Evolutionary conservation across 208 protist genomes (phyloP), one percentile per base, ranked within the genome.

Genomic region (Acanthamoeba divionensis): DNA sequence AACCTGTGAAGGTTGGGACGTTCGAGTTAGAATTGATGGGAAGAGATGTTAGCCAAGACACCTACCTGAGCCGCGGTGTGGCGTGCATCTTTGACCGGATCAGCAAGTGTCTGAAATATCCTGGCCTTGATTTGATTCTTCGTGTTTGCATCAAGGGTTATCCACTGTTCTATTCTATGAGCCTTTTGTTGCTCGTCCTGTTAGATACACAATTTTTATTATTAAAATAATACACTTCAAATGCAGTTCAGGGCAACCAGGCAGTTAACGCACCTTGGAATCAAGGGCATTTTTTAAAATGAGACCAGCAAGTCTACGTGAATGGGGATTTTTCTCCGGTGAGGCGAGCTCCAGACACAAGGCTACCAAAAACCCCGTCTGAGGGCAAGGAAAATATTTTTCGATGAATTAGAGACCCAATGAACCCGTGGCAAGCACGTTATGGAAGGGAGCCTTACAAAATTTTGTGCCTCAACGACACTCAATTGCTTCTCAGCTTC

Each of bases 211-310:
- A 41, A 38, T 36, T 50, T 36, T 73, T 36, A 10, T 45, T 50
- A 44, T 15, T n/a, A 48, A 91, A n/a, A 12, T 73, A 45, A 73
- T 38, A 9, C 75, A 29, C 0, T 41, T 6, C 15, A 41, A 62
- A 67, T 41, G 4, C 24, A 12, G 38, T 90, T 33, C 45, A 29
- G 60, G 10, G 89, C 48, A 36, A 67, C n/a, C n/a, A n/a, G n/a
- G n/a, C n/a, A n/a, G n/a, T n/a, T n/a, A n/a, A 87, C 36, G 41
- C 50, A 92, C 92, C 65, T 96, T 97, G 31, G 96, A 96, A n/a
- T 94, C 95, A 1, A 99, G 93, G 65, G 97, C 93, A 93, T 99
- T 99, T 93, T 99, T 99, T 24, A 99, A 92, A 41, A 98, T 85
- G 26, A 96, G 95, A 65, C 97, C 97, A 7, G 98, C 98, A 92